Conservation (phyloP, 2,329 filamentous ascomycete species). For the Nigrospora sphaerica region DNA sequence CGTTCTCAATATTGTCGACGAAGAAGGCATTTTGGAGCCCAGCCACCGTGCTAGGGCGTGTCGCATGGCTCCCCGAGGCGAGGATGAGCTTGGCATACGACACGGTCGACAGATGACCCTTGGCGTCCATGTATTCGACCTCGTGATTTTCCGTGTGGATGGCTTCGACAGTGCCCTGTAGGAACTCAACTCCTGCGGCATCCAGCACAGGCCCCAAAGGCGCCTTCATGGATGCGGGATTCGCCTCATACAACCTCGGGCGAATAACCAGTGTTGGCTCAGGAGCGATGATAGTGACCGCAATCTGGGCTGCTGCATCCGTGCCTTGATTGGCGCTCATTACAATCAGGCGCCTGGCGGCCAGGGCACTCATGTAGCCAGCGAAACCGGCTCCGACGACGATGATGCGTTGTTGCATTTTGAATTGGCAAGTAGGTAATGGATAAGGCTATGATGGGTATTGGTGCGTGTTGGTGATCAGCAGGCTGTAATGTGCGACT, state of each 20-base stretch:
- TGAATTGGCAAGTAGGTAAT: neutral
- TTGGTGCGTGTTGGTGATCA: too few species aligned
- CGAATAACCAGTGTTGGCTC: conserved; percentile 22
- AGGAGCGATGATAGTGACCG: conserved; percentile 24
- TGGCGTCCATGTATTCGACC: conserved; percentile 5
- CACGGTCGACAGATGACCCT: conserved; percentile 8
- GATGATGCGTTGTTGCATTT: neutral
- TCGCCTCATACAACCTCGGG: conserved; percentile 26
- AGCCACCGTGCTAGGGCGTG: conserved; percentile 15
- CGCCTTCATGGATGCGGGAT: conserved; percentile 15
- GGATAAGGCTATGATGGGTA: too few species aligned
- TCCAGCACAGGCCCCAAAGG: conserved; percentile 17
- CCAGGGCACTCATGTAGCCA: conserved; percentile 27
- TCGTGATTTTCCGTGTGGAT: conserved; percentile 12
- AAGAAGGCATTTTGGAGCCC: conserved; percentile 26
- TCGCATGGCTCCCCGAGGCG: conserved; percentile 26
- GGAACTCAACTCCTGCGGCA: conserved; percentile 16
- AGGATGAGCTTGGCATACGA: conserved; percentile 26
- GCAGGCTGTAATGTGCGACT: neutral
- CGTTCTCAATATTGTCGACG: conserved; percentile 21
- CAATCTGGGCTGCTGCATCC: conserved; percentile 7
- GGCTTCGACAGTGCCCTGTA: conserved; percentile 13
- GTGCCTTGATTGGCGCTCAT: conserved; percentile 7
- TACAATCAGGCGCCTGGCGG: conserved; percentile 23
- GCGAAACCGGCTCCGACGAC: conserved; percentile 27